Base-by-base conservation (phyloP, 768 basidiomycete species). In the Suillus sp. region DNA sequence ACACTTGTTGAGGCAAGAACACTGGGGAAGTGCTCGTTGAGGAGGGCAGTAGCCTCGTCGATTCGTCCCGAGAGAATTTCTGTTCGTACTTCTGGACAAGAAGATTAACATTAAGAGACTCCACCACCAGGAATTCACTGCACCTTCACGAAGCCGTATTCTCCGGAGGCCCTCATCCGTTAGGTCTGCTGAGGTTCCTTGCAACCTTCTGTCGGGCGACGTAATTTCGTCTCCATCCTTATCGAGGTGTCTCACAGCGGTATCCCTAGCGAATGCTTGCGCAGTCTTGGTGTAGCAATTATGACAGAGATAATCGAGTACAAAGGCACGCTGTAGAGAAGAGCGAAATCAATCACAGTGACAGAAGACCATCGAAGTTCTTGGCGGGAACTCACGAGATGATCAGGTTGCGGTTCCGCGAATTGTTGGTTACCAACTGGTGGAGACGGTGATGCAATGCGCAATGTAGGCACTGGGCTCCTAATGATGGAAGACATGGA, bases 291-390 rank as follows among this genome's bases (percentile, higher is more conserved):
- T 84, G 73, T 88, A 91, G 63, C 88, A 89, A 45, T 85, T 82
- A 68, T 93, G 90, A 61, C 84, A 85, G 1, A 95, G 83, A 70
- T 93, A 94, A 68, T 91, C 87, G 42, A 94, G 78, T 18, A 94
- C 88, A 53, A 94, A 76, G 20, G 82, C 73, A 50, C 87, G 85
- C 91, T 92, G 70, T 13, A 62, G 14, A 64, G 16, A 60, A 37
- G 40, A 53, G 42, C 32, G 1, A 30, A 10, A 56, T 45, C 35
- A 40, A 5, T 18, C 27, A 43, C 50, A 34, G 4, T 47, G 13
- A 27, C 30, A 37, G 8, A 40, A 57, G 47, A 8, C 8, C n/a
- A n/a, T n/a, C n/a, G 6, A 48, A 25, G 13, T 20, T 11, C 51
- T n/a, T 63, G 63, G 34, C 64, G 59, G 34, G 57, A 32, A 53